A percentile compares a stretch with the other conserved stretches of the same genome.
Evolutionary conservation across 257 asterid species (phyloP).

Genomic region (Knoxia roxburghii): DNA sequence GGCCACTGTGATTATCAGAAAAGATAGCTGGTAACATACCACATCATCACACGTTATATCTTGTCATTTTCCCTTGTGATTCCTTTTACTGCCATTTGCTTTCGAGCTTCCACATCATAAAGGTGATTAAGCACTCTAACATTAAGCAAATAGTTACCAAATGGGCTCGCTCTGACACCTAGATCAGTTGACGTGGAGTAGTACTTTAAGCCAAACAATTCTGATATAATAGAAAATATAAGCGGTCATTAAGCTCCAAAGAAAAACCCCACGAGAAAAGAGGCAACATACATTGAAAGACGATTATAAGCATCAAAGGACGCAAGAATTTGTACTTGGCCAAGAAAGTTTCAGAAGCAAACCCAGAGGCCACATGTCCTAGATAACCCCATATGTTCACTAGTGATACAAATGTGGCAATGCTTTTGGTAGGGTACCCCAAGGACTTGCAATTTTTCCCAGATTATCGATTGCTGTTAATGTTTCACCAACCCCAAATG

Average conservation of each 20-base stretch:
- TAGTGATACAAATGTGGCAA: slow-evolving; percentile 37
- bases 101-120: slow-evolving; percentile 42
- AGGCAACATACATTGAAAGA: slow-evolving; percentile 34
- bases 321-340: slow-evolving; percentile 39
- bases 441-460: slow-evolving; percentile 36
- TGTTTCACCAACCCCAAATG: slow-evolving; percentile 46
- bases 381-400: slow-evolving; percentile 49
- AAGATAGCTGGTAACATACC: slow-evolving; percentile 38
- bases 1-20: slow-evolving; percentile 38
- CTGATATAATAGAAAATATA: slow-evolving; percentile 41
- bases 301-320: slow-evolving; percentile 34
- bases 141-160: slow-evolving; percentile 46
- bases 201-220: slow-evolving; percentile 41
- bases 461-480: slow-evolving; percentile 42
- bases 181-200: slow-evolving; percentile 42
- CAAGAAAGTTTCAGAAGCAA: slow-evolving; percentile 31
- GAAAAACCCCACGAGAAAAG: slow-evolving; percentile 37
- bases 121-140: slow-evolving; percentile 42
- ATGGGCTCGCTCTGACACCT: slow-evolving; percentile 55
- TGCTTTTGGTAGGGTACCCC: slow-evolving; percentile 34
- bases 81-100: slow-evolving; percentile 37
- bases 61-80: slow-evolving; percentile 26
- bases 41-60: slow-evolving; percentile 41
- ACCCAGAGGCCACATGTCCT: slow-evolving; percentile 38
- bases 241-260: slow-evolving; percentile 54